Conservation (phyloP, 2,329 filamentous ascomycete species). For the Fusarium paranaense region DNA sequence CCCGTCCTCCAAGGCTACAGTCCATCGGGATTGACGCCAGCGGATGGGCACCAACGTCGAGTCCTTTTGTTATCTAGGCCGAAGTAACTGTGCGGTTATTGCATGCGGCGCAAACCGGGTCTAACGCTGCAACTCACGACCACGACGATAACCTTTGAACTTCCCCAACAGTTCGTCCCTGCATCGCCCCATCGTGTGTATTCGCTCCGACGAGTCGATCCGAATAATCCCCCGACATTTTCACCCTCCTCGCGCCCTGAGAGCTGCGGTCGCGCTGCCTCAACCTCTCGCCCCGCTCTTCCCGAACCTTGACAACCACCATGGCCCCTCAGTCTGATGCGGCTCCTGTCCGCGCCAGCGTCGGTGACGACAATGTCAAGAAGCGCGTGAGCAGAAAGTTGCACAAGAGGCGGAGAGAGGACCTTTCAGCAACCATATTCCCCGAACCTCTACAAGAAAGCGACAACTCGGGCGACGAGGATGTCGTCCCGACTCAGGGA, state of each 20-base stretch:
- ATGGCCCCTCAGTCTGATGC: conserved; percentile 39
- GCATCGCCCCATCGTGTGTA: background rate
- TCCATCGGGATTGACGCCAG: conserved; percentile 8
- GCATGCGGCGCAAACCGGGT: conserved; percentile 37
- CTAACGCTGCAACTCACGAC: conserved; percentile 24
- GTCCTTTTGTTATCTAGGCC: conserved; percentile 23
- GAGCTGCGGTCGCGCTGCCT: background rate
- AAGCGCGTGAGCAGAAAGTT: conserved; percentile 58
- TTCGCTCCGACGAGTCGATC: background rate
- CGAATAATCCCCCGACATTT: background rate
- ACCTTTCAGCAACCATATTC: conserved; percentile 54
- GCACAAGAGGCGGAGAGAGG: conserved; percentile 57
- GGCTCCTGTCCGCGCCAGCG: conserved; percentile 34
- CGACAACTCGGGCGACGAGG: conserved; percentile 63
- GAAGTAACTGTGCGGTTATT: conserved; percentile 24
- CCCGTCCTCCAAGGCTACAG: conserved; percentile 9
- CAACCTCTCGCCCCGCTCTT: conserved; percentile 21
- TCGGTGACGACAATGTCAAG: conserved; percentile 50
- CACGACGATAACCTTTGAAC: background rate
- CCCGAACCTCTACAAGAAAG: conserved; percentile 65
- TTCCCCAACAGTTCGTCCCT: background rate
- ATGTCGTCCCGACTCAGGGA: conserved; percentile 57
- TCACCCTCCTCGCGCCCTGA: background rate
- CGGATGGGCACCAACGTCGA: conserved; percentile 19
- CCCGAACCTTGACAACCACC: conserved; percentile 15